These are phyloP conservation scores for Nothophytophthora sp. DNA, from an alignment of 352 stramenopile species.

Conservation along the genomic window DNA sequence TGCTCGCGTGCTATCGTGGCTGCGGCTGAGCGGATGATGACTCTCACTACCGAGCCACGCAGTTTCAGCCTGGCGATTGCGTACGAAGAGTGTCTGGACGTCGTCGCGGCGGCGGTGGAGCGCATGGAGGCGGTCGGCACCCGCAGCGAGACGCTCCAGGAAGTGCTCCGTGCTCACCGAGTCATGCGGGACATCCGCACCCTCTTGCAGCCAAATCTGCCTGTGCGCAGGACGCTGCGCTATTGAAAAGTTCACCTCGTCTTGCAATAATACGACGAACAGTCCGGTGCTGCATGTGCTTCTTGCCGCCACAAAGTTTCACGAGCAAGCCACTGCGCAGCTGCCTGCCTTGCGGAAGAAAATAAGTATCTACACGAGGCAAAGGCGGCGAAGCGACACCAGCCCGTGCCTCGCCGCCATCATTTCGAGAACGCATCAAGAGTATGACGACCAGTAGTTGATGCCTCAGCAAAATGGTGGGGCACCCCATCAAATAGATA, in stretches of 20 bases:
- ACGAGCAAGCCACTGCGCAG: too few species aligned
- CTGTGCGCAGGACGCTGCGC: conserved; percentile 26
- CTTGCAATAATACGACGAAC: not conserved
- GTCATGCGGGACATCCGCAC: conserved; percentile 25
- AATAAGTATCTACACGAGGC: too few species aligned
- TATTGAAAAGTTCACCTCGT: conserved; percentile 12
- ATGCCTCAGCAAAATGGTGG: too few species aligned
- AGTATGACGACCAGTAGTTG: too few species aligned
- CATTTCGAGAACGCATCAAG: too few species aligned
- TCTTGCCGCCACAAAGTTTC: too few species aligned
- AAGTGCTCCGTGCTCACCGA: conserved; percentile 19
- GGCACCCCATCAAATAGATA: too few species aligned
- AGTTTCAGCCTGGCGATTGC: conserved; percentile 29
- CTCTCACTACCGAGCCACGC: conserved; percentile 11
- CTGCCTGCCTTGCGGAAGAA: too few species aligned
- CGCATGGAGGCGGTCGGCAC: conserved; percentile 21
- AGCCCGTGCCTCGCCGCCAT: too few species aligned
- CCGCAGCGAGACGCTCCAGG: conserved; percentile 2
- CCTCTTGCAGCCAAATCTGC: conserved; percentile 20
- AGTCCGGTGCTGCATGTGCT: too few species aligned
- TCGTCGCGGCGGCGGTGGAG: conserved; percentile 28
- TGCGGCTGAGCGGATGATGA: conserved; percentile 25
- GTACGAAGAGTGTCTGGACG: conserved; percentile 37
- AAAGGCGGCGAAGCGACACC: too few species aligned
- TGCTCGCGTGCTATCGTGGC: conserved; percentile 23